Base-by-base conservation (phyloP, 139 green algal genomes). In the Picochlorum sp. region DNA sequence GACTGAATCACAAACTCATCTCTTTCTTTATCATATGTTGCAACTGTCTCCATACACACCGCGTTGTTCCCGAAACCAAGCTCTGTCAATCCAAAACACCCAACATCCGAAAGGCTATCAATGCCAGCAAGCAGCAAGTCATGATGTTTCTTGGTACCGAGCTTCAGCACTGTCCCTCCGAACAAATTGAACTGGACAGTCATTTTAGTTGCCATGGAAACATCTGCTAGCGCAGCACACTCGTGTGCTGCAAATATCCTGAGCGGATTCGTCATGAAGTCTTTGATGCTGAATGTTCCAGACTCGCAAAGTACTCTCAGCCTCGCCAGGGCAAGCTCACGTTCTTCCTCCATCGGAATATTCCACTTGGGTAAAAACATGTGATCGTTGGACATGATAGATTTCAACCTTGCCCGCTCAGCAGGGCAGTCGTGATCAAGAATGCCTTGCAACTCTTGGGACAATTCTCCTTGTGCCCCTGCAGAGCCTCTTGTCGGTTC, bases 31-130 rank as follows among this genome's bases (percentile, higher is more conserved):
- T 91, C 80, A 60, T 79, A 93, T 20, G 63, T 79, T 1, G 86
- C 85, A 3, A 83, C 94, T 2, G 87, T 96, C 59, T 83, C 53
- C 88, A 96, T 96, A 75, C 93, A 83, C 26, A 96, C 88, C 0
- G 88, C 88, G 52, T 96, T 96, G 79, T 96, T 96, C 35, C 85
- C 87, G 60, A 79, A 95, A 20, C 88, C 88, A 28, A 96, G 76
- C 79, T 96, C 88, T 1, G 88, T 96, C 4, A 96, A 83, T 3
- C 75, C 88, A 69, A 96, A 96, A 79, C 87, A 95, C 44, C 87
- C 88, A 4, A 85, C 74, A 29, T 72, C 65, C 12, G 81, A 65
- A 33, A 93, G 43, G 4, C 63, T 67, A 62, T 93, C 84, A 35
- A 96, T 94, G 14, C 67, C 61, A 0, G 55, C 49, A 41, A 91